Base-by-base conservation (phyloP, 2,329 filamentous ascomycete species). In the Aspergillus sp. region DNA sequence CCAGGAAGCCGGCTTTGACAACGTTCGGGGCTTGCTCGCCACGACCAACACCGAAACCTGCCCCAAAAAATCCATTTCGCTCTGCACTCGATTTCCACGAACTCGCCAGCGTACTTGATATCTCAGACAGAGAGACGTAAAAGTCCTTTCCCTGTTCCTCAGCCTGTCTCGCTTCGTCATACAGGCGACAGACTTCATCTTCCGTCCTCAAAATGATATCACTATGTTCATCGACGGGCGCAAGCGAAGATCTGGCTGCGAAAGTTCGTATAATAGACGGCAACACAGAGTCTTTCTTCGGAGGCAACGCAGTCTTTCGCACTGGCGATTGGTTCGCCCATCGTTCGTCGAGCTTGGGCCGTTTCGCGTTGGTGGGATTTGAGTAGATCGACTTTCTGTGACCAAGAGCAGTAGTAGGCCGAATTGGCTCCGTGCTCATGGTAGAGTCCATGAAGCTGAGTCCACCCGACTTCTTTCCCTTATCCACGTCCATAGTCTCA, bases 1-100 rank as follows among this genome's bases (percentile, higher is more conserved):
- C 85, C n/a, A 96, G 65, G 58, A 84, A 95, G 48, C 82, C 79
- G 3, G 90, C 90, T 62, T 91, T 90, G 46, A 83, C 77, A 50
- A 89, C 83, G 5, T 83, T 71, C 4, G 82, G 76, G 1, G 82
- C 77, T 32, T 79, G 70, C 7, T 79, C 71, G 3, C 80, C 81
- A 25, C 82, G 86, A 0, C 84, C 86, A 61, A 89, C 83, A 41
- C 80, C 81, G 17, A 78, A 76, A 46, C 81, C 76, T 20, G 37
- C 37, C 22, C 58, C 55, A 12, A 52, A 50, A n/a, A 55, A 48
- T 5, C 54, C 60, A 80, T 80, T 53, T 76, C 75, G 46, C 20
- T 59, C 54, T 7, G 63, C 57, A 25, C 54, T 60, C 19, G 44
- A 47, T 44, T 60, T 55, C 70, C 70, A 73, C 13, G 60, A 57